Conservation (phyloP, 306 rosid genomes). For the Vicia sativa region DNA sequence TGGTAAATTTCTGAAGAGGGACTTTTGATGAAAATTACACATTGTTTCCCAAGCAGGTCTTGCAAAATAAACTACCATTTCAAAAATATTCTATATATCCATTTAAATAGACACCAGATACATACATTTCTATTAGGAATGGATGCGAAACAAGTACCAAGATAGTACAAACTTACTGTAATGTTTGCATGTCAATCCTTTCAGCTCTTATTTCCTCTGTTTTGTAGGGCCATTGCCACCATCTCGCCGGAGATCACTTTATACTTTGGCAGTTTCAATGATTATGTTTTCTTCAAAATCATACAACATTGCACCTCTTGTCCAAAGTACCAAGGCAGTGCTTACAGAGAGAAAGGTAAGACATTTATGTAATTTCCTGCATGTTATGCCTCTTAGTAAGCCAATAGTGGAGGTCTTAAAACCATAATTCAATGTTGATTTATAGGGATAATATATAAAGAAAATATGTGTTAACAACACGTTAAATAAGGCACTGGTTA, state of each 20-base stretch:
- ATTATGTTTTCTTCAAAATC: conserved; percentile 76
- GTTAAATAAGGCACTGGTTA: background rate
- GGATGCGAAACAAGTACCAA: conserved; percentile 8
- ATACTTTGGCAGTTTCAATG: conserved; percentile 87
- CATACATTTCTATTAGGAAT: conserved; percentile 20
- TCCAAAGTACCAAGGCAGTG: conserved; percentile 52
- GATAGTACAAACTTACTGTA: conserved; percentile 24
- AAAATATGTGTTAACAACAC: too few relatives aligned
- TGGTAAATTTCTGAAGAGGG: conserved; percentile 20
- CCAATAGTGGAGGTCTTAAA: conserved; percentile 26
- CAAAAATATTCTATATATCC: conserved; percentile 8
- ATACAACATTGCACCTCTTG: conserved; percentile 63
- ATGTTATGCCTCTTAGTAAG: conserved; percentile 28
- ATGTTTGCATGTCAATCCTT: conserved; percentile 31
- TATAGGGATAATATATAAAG: too few relatives aligned
- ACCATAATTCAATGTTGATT: background rate
- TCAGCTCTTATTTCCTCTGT: conserved; percentile 37
- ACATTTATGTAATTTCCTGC: conserved; percentile 24
- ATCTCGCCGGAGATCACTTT: conserved; percentile 82
- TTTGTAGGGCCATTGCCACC: conserved; percentile 79
- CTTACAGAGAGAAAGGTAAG: conserved; percentile 61
- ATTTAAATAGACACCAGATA: conserved; percentile 21
- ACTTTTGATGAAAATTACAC: conserved; percentile 29
- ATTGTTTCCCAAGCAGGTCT: conserved; percentile 16
- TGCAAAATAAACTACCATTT: conserved; percentile 9